Percentiles rank a stretch among this genome's conserved stretches.
These are phyloP conservation scores for Aureobasidium lini DNA, from an alignment of 2,329 filamentous ascomycete genomes.

Conservation along the genomic window DNA sequence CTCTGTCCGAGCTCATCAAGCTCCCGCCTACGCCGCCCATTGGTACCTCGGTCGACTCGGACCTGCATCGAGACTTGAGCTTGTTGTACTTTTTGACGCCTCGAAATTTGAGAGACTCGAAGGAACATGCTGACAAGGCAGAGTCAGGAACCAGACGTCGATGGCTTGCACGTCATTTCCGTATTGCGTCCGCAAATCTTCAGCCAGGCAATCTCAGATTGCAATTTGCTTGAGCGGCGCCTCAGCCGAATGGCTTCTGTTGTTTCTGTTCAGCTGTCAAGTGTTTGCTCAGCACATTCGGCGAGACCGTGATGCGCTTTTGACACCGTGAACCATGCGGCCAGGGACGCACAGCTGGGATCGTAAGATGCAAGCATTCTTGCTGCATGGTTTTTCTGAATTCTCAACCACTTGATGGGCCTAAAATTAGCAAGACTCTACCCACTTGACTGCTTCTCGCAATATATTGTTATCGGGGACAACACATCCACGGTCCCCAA, in stretches of 20 bases:
- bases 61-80: conserved; percentile 12
- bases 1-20: not conserved
- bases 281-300: not conserved
- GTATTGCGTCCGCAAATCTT: not conserved
- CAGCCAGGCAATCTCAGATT: conserved; percentile 5
- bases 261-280: conserved; percentile 12
- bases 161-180: conserved; percentile 12
- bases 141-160: not conserved
- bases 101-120: not conserved
- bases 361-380: not conserved
- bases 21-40: not conserved
- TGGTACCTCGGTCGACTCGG: conserved; percentile 3
- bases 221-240: conserved; percentile 5
- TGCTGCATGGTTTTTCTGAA: not conserved
- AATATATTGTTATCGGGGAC: conserved; percentile 5
- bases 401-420: not conserved
- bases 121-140: not conserved
- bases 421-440: conserved; percentile 1
- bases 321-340: not conserved
- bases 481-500: not conserved
- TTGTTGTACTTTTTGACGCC: conserved; percentile 1
- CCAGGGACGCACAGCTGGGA: not conserved
- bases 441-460: not conserved
- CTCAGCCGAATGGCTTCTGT: not conserved
- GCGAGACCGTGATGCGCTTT: not conserved